phyloP scores from a whole-genome alignment of 441 rosid species.

The Erodium moschatum region DNA sequence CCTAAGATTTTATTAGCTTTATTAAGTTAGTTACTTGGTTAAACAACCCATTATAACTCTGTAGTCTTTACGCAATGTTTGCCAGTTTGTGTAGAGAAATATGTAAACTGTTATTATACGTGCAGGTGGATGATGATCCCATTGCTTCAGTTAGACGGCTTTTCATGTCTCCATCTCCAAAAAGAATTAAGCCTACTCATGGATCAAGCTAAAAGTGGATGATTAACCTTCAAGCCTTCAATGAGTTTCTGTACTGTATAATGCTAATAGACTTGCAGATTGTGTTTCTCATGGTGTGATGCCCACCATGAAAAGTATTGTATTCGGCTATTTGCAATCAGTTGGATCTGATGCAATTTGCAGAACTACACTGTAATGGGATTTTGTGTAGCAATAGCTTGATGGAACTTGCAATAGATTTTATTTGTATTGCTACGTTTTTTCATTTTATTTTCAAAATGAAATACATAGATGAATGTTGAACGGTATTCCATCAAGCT shows the following conservation, averaged over 20 bases:
- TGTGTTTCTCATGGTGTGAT: too few species aligned
- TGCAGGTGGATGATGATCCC: constrained; percentile 82
- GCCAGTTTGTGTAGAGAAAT: neutral
- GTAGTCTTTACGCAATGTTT: too few species aligned
- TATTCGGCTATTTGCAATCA: neutral
- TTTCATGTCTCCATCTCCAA: constrained; percentile 51
- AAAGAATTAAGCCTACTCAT: constrained; percentile 35
- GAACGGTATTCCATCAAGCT: constrained; percentile 34
- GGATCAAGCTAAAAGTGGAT: constrained; percentile 28
- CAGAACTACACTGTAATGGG: constrained; percentile 2
- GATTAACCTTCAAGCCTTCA: constrained; percentile 2
- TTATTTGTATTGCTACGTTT: neutral
- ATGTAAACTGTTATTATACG: constrained; percentile 8
- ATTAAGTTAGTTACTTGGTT: too few species aligned
- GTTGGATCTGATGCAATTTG: constrained; percentile 3
- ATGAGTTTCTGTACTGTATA: constrained; percentile 1
- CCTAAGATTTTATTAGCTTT: too few species aligned
- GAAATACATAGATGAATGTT: neutral
- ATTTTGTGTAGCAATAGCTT: too few species aligned
- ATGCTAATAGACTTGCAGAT: neutral
- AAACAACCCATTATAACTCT: too few species aligned
- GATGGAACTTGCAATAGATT: neutral
- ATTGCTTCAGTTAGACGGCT: constrained; percentile 66
- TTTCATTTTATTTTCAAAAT: too few species aligned
- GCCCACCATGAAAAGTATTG: too few species aligned